phyloP scores from a whole-genome alignment of 2,329 filamentous ascomycete genomes.

The Coleophoma eucalyptorum region DNA sequence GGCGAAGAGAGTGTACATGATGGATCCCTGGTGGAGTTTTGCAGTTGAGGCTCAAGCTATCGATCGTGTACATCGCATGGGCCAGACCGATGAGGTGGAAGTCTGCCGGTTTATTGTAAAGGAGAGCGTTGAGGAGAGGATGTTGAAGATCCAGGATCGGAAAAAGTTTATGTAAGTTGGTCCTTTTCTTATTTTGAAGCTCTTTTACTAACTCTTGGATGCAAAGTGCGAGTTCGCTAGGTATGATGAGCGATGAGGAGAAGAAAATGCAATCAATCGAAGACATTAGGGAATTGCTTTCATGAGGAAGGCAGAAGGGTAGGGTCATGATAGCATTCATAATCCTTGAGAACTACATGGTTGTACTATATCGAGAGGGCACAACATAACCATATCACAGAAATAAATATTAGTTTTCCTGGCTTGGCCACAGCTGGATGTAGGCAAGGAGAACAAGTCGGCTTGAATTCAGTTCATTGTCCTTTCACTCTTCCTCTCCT shows the following conservation, averaged over 20 bases:
- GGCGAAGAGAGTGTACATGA: constrained; percentile 91
- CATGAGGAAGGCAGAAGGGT: neutral
- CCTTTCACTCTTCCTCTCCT: too few species aligned
- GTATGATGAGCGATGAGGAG: constrained; percentile 93
- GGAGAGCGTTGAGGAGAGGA: constrained; percentile 90
- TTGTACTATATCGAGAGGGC: too few species aligned
- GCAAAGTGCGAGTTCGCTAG: constrained; percentile 80
- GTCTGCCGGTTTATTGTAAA: constrained; percentile 88
- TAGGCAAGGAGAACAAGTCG: too few species aligned
- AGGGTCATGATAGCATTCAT: too few species aligned
- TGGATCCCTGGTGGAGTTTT: constrained; percentile 99
- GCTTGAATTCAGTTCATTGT: too few species aligned
- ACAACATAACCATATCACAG: too few species aligned
- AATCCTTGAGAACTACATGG: too few species aligned
- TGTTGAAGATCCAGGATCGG: constrained; percentile 87
- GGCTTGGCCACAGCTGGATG: too few species aligned
- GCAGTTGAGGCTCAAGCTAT: constrained; percentile 96
- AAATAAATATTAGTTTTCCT: too few species aligned
- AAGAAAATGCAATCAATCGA: constrained; percentile 87
- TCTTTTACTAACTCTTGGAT: neutral
- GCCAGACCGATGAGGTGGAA: constrained; percentile 79
- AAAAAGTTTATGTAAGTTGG: constrained; percentile 88
- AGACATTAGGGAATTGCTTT: constrained; percentile 84
- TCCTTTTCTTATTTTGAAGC: constrained; percentile 3
- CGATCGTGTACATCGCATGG: constrained; percentile 96